A percentile compares a stretch with the other conserved stretches of the same genome.
phyloP scores from a whole-genome alignment of 805 yeast genomes.

The Metschnikowia bowlesiae region DNA sequence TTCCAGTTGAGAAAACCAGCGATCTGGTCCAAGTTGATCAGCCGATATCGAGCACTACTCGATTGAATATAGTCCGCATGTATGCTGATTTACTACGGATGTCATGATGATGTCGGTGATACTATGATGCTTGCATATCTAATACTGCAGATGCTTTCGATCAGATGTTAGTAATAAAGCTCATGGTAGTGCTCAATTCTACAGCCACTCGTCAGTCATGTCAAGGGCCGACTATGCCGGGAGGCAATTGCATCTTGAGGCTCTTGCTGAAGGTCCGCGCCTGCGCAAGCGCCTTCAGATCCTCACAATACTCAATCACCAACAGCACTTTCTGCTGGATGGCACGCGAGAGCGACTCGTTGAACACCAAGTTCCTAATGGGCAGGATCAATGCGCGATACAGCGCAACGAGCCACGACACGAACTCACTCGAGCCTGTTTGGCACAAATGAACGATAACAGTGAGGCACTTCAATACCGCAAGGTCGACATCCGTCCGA shows the following conservation, averaged over 20 bases:
- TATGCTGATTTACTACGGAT: too few relatives aligned
- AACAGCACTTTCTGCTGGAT: constrained; percentile 36
- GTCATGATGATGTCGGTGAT: too few relatives aligned
- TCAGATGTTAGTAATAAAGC: too few relatives aligned
- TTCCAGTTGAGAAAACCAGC: too few relatives aligned
- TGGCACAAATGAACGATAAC: constrained; percentile 48
- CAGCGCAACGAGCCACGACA: constrained; percentile 36
- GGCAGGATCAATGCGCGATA: constrained; percentile 17
- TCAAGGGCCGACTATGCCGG: not conserved
- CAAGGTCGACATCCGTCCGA: constrained; percentile 4
- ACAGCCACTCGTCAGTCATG: too few relatives aligned
- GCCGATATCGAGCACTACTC: too few relatives aligned
- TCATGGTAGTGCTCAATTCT: too few relatives aligned
- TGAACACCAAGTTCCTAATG: constrained; percentile 11
- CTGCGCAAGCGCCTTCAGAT: constrained; percentile 27
- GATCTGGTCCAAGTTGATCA: too few relatives aligned
- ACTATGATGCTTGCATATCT: too few relatives aligned
- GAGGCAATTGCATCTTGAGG: not conserved
- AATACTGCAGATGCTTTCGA: too few relatives aligned
- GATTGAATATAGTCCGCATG: too few relatives aligned
- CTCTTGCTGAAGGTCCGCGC: constrained; percentile 9
- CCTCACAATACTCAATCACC: constrained; percentile 27
- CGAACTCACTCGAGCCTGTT: constrained; percentile 50
- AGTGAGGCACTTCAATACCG: constrained; percentile 47
- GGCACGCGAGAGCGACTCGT: constrained; percentile 14